These are phyloP conservation scores for Globisporangium barbulae DNA, from an alignment of 352 stramenopile genomes.

Conservation along the genomic window DNA sequence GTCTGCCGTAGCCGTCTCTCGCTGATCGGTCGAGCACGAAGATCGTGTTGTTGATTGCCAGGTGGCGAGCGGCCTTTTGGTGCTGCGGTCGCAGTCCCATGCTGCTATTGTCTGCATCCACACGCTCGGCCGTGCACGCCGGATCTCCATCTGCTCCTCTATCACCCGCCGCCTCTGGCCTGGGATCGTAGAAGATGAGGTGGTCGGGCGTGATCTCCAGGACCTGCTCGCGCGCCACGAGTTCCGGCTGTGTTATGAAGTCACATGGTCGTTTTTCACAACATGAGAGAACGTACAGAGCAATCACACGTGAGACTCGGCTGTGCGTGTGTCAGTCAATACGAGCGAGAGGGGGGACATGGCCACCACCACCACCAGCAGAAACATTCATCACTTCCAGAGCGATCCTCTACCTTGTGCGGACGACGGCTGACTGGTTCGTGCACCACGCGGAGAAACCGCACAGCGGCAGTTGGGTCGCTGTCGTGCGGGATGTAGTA, in stretches of 20 bases:
- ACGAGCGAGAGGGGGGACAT: no score
- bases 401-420: neutral
- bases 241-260: neutral
- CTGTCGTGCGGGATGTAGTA: conserved; percentile 70
- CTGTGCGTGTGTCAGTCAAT: neutral
- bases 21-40: conserved; percentile 21
- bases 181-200: conserved; percentile 35
- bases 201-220: conserved; percentile 50
- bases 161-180: neutral
- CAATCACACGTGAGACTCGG: conserved; percentile 9
- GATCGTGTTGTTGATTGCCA: conserved; percentile 46
- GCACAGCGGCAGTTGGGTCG: conserved; percentile 4
- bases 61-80: conserved; percentile 47
- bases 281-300: neutral
- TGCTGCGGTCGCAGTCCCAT: conserved; percentile 17
- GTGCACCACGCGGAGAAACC: conserved; percentile 35
- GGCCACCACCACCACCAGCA: neutral
- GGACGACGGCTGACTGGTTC: conserved; percentile 14
- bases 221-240: conserved; percentile 6
- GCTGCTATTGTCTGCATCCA: neutral
- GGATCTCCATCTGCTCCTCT: neutral
- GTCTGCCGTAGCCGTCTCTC: neutral
- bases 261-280: neutral
- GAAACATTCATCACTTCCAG: neutral
- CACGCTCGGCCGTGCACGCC: neutral